A percentile compares a stretch with the other conserved stretches of the same genome.
Evolutionary conservation across 257 asterid species (phyloP).

Genomic region (Penstemon davidsonii): DNA sequence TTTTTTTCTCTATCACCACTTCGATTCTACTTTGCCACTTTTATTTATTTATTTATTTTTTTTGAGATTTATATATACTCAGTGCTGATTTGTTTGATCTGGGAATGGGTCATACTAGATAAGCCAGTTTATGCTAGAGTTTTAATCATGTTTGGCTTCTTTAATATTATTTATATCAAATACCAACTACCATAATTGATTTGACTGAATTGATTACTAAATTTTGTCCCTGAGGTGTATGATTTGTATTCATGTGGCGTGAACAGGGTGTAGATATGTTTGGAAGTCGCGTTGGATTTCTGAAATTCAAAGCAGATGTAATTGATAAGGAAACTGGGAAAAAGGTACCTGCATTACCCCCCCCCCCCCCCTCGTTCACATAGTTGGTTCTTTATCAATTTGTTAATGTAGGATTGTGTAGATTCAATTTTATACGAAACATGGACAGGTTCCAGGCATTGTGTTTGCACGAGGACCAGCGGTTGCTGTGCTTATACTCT

Average conservation of each 20-base stretch:
- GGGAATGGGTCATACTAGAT: constrained; percentile 8
- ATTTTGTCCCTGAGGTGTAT: constrained; percentile 17
- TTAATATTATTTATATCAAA: background rate
- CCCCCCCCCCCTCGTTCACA: too few species aligned
- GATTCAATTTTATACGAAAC: constrained; percentile 27
- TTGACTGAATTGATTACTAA: background rate
- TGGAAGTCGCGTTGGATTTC: constrained; percentile 88
- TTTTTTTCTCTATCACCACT: background rate
- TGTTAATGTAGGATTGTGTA: constrained; percentile 6
- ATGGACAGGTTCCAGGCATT: constrained; percentile 82
- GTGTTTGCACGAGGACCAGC: constrained; percentile 96
- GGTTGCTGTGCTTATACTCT: constrained; percentile 87
- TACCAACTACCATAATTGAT: background rate
- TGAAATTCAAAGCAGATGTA: constrained; percentile 87
- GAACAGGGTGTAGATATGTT: constrained; percentile 89
- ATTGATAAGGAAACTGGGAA: constrained; percentile 71
- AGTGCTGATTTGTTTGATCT: background rate
- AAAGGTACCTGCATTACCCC: constrained; percentile 40
- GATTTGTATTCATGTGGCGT: constrained; percentile 28
- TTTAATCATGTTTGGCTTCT: background rate
- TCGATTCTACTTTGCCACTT: too few species aligned
- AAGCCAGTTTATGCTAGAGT: background rate
- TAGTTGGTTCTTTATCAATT: background rate
- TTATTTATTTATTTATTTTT: too few species aligned
- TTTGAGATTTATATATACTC: background rate